A percentile compares a stretch with the other conserved stretches of the same genome.
Evolutionary conservation across 2,329 filamentous ascomycete genomes (phyloP).

Genomic region (Colletotrichum spinosum): DNA sequence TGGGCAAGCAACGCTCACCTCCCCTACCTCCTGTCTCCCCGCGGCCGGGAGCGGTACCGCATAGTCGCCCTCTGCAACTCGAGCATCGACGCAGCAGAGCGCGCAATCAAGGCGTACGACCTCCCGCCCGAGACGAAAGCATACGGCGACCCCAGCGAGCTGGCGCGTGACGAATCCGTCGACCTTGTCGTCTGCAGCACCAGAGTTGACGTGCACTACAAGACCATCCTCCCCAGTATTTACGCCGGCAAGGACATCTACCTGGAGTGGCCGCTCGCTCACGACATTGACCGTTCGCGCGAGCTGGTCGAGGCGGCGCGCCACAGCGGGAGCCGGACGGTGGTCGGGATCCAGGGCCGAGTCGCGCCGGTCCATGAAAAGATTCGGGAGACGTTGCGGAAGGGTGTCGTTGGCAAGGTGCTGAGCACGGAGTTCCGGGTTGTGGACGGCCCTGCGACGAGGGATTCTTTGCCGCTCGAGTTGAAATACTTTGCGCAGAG

Average conservation of each 20-base stretch:
- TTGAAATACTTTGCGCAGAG: not conserved
- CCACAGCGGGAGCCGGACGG: not conserved
- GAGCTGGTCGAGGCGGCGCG: not conserved
- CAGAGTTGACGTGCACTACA: not conserved
- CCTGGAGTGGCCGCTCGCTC: not conserved
- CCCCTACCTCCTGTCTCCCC: constrained; percentile 65
- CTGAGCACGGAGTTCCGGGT: not conserved
- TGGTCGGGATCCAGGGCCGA: not conserved
- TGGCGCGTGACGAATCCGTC: constrained; percentile 55
- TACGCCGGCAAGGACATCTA: not conserved
- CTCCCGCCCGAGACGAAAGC: constrained; percentile 55
- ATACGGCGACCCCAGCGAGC: constrained; percentile 60
- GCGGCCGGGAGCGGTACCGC: constrained; percentile 54
- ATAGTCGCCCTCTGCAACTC: constrained; percentile 67
- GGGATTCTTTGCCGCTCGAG: not conserved
- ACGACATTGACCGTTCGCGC: not conserved
- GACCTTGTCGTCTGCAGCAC: not conserved
- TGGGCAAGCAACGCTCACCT: constrained; percentile 70
- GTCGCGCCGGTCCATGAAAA: not conserved
- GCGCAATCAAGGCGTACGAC: constrained; percentile 55
- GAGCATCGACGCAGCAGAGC: constrained; percentile 54
- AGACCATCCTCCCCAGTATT: not conserved
- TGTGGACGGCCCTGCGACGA: not conserved
- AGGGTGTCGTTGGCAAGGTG: not conserved
- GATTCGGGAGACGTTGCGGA: not conserved